Conservation (phyloP, 129 eudicot species). For the Sambucus nigra region DNA sequence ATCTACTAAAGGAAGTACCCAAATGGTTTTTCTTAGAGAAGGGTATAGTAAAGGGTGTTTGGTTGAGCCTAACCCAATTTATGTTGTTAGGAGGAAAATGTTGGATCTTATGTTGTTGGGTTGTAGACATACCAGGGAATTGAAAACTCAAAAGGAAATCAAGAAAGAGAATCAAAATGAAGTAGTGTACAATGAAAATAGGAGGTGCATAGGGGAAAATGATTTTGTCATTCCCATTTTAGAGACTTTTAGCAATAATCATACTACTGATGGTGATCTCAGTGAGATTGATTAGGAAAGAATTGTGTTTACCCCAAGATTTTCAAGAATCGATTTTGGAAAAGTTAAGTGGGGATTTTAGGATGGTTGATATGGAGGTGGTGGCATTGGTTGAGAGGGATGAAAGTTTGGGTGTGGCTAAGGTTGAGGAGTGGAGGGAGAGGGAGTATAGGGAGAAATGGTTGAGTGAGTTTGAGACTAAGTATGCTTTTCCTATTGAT, state of each 20-base stretch:
- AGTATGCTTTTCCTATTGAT: slow-evolving; percentile 69
- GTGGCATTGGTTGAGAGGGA: slow-evolving; percentile 41
- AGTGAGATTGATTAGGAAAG: slow-evolving; percentile 57
- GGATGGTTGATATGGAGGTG: slow-evolving; percentile 54
- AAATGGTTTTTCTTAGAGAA: slow-evolving; percentile 67
- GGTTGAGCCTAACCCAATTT: slow-evolving; percentile 41
- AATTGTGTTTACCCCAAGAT: slow-evolving; percentile 79
- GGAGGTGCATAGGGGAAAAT: slow-evolving; percentile 19
- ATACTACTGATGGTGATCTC: background rate
- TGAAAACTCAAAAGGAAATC: slow-evolving; percentile 26
- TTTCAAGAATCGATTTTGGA: slow-evolving; percentile 58
- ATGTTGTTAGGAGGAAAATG: slow-evolving; percentile 66
- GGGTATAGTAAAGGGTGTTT: slow-evolving; percentile 54
- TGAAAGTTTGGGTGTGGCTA: slow-evolving; percentile 37
- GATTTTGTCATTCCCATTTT: slow-evolving; percentile 47
- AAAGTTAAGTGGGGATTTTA: slow-evolving; percentile 43
- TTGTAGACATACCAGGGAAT: slow-evolving; percentile 44
- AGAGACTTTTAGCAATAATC: slow-evolving; percentile 22
- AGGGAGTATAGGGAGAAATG: slow-evolving; percentile 72
- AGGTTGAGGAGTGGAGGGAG: slow-evolving; percentile 75
- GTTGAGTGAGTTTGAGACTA: slow-evolving; percentile 85
- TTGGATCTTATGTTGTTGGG: slow-evolving; percentile 62
- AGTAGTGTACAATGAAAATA: slow-evolving; percentile 16
- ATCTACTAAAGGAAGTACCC: slow-evolving; percentile 54
- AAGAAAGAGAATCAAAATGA: slow-evolving; percentile 13